Conservation (phyloP, 1,284 basidiomycete genomes). For the Ganoderma lucidum region DNA sequence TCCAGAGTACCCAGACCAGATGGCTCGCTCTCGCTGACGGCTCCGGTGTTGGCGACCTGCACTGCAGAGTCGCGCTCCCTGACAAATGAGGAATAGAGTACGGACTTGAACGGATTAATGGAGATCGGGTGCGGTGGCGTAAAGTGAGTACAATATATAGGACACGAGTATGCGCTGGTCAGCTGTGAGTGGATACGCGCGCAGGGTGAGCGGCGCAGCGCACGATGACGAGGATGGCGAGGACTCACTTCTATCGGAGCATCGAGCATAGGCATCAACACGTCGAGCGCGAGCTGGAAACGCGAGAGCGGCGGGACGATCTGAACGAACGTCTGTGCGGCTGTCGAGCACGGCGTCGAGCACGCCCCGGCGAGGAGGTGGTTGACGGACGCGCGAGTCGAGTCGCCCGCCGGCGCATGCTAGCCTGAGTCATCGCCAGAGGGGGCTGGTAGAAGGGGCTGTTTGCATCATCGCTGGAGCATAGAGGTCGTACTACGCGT, state of each 20-base stretch:
- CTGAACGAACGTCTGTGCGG: conserved; percentile 74
- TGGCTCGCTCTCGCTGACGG: conserved; percentile 74
- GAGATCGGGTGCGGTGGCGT: conserved; percentile 78
- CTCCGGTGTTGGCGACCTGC: conserved; percentile 56
- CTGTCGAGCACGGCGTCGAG: conserved; percentile 74
- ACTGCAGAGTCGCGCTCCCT: conserved; percentile 70
- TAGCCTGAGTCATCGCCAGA: conserved; percentile 39
- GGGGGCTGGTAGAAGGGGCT: conserved; percentile 37
- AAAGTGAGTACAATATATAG: conserved; percentile 78
- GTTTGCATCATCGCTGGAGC: conserved; percentile 36
- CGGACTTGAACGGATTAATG: conserved; percentile 81
- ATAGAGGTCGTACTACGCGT: conserved; percentile 24
- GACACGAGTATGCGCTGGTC: conserved; percentile 77
- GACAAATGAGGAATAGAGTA: conserved; percentile 66
- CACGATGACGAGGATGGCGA: background rate
- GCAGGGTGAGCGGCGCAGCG: conserved; percentile 18
- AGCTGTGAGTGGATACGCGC: conserved; percentile 50
- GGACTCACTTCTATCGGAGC: conserved; percentile 44
- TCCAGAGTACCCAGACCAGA: conserved; percentile 84
- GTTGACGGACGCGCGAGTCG: conserved; percentile 58
- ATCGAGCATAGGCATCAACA: conserved; percentile 74
- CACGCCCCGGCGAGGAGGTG: conserved; percentile 71
- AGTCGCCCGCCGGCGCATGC: conserved; percentile 36
- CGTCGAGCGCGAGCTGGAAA: conserved; percentile 81
- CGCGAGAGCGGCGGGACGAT: conserved; percentile 74